These are phyloP conservation scores for Pyrenophora seminiperda DNA, from an alignment of 2,329 filamentous ascomycete species.

Conservation along the genomic window DNA sequence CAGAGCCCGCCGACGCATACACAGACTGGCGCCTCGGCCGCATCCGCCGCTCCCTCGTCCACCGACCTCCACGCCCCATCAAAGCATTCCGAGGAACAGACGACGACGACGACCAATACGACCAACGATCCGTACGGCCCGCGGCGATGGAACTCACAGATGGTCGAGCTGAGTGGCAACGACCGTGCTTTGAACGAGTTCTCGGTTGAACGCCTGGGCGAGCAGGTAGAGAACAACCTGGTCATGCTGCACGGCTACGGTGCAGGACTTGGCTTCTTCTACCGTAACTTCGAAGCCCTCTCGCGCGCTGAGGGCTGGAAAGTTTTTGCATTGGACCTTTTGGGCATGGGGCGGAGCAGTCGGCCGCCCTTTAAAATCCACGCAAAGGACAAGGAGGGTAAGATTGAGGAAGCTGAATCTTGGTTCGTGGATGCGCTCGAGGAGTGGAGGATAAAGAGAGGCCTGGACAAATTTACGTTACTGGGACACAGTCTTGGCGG, in stretches of 20 bases:
- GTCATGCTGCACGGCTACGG: constrained; percentile 98
- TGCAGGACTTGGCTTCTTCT: constrained; percentile 95
- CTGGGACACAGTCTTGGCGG: constrained; percentile 92
- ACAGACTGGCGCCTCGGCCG: constrained; percentile 63
- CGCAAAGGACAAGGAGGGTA: constrained; percentile 77
- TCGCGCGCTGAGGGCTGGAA: constrained; percentile 81
- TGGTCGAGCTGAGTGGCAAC: constrained; percentile 84
- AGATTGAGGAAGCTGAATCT: constrained; percentile 85
- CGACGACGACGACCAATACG: constrained; percentile 55
- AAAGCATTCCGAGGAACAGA: constrained; percentile 47
- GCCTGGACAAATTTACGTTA: constrained; percentile 91
- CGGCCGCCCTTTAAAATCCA: constrained; percentile 83
- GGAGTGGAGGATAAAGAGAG: constrained; percentile 88
- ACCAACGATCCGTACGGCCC: constrained; percentile 79
- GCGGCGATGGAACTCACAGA: constrained; percentile 81
- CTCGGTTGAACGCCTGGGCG: constrained; percentile 80
- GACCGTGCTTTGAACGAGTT: constrained; percentile 91
- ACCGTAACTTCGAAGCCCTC: constrained; percentile 93
- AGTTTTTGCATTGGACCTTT: constrained; percentile 89
- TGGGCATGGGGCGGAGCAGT: constrained; percentile 90
- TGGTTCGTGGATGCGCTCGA: constrained; percentile 97
- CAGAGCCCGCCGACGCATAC: constrained; percentile 71
- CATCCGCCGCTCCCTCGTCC: constrained; percentile 50
- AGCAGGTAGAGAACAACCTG: constrained; percentile 79
- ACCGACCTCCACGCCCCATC: constrained; percentile 48